Base-by-base conservation (phyloP, 2,329 filamentous ascomycete species). In the Coniochaeta prunicola region DNA sequence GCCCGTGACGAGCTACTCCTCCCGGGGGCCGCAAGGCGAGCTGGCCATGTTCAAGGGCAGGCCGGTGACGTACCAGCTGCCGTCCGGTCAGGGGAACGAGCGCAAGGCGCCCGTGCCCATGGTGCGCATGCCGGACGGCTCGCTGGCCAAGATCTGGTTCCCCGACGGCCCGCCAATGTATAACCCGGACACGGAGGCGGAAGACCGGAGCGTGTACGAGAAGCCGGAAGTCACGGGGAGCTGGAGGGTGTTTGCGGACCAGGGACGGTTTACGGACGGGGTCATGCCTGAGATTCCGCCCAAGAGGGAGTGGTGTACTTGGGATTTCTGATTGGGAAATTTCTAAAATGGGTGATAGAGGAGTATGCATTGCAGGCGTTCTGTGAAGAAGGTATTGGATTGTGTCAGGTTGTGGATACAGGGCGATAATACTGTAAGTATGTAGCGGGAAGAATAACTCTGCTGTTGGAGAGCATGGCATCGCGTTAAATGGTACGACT, bases 201-300 rank as follows among this genome's bases (percentile, higher is more conserved):
- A 77, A 1, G 80, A 82, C 7, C 68, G 71, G 5, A 56, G 59
- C 1, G 61, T 69, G 38, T 90, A 90, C 62, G 80, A 83, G 21
- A 64, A 67, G 4, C 59, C 60, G 31, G 57, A 58, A 0, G 65
- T 67, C 9, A 58, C 61, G 62, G 79, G 85, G 1, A 80, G 79
- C 59, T 80, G 83, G 21, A 83, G 83, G 67, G 78, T 77, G 38
- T 86, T 92, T 68, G 76, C 80, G 53, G 77, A 84, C 62, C 83
- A 82, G 21, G 90, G 90, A 0, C 73, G 70, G 33, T 96, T 96
- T 70, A 79, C 82, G 45, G 84, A 85, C 36, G 88, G 87, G 0
- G 66, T 86, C 7, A 88, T 96, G 75, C 92, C 92, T 0, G 80
- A 88, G 65, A 75, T 91, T 53, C 90, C 92, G 21, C 92, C 92